A percentile compares a stretch with the other conserved stretches of the same genome.
phyloP scores from a whole-genome alignment of 441 rosid genomes.

The Eruca vesicaria region DNA sequence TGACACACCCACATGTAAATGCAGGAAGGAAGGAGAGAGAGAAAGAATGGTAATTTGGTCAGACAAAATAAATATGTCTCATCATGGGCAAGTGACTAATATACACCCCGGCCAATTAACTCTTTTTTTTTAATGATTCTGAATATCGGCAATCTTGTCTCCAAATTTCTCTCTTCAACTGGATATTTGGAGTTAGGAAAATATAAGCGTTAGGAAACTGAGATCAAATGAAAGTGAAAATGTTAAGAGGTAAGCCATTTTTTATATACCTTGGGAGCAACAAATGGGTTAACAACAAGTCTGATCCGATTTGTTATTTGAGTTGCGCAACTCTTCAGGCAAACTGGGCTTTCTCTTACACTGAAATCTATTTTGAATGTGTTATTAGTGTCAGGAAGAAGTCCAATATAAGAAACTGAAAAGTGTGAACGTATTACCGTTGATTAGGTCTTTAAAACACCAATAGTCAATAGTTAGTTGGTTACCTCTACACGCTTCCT shows the following conservation, averaged over 20 bases:
- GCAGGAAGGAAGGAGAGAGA: too few relatives aligned
- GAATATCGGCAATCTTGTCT: background rate
- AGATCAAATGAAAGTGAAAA: background rate
- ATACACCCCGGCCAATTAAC: too few relatives aligned
- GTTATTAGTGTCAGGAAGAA: background rate
- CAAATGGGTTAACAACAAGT: background rate
- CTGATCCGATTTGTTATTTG: background rate
- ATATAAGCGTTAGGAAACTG: background rate
- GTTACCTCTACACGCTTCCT: background rate
- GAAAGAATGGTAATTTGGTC: too few relatives aligned
- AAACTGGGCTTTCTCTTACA: slow-evolving; percentile 7
- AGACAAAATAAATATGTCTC: too few relatives aligned
- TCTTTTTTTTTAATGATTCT: too few relatives aligned
- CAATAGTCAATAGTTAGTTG: background rate
- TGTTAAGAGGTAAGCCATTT: background rate
- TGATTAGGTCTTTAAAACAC: background rate
- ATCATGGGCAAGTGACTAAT: too few relatives aligned
- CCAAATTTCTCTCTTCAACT: background rate
- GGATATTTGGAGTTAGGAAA: background rate
- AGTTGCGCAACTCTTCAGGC: background rate
- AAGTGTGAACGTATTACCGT: background rate
- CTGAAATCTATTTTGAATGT: background rate
- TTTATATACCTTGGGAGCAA: background rate
- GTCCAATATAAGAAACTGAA: background rate
- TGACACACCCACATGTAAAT: too few relatives aligned